These are phyloP conservation scores for Aspergillus carbonarius DNA, from an alignment of 2,329 filamentous ascomycete genomes.

Conservation along the genomic window DNA sequence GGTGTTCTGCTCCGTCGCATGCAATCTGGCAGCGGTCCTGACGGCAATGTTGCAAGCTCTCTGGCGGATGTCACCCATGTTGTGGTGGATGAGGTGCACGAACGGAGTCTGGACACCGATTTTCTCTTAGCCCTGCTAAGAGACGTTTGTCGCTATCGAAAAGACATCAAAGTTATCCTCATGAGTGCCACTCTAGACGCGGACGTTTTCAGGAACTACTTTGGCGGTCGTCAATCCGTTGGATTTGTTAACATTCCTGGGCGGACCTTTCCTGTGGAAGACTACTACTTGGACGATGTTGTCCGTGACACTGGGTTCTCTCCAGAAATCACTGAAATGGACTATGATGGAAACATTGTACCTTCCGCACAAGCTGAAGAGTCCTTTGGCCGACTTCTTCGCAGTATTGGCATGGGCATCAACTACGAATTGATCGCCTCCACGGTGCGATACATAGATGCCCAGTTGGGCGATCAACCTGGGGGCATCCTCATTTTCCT, in stretches of 20 bases:
- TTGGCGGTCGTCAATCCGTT: constrained; percentile 68
- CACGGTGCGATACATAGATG: constrained; percentile 78
- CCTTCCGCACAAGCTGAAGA: constrained; percentile 47
- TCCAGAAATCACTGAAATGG: constrained; percentile 33
- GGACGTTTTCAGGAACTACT: constrained; percentile 79
- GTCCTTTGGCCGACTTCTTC: constrained; percentile 66
- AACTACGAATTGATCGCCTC: constrained; percentile 86
- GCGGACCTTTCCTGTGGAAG: constrained; percentile 83
- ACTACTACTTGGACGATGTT: constrained; percentile 87
- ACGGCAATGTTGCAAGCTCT: constrained; percentile 76
- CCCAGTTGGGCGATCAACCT: constrained; percentile 67
- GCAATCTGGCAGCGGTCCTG: constrained; percentile 81
- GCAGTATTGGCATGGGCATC: constrained; percentile 75
- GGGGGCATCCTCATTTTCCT: constrained; percentile 96
- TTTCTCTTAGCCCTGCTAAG: constrained; percentile 85
- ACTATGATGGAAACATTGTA: constrained; percentile 35
- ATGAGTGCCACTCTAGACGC: constrained; percentile 98
- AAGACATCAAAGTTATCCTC: constrained; percentile 82
- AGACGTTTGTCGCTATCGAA: constrained; percentile 71
- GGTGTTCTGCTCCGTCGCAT: constrained; percentile 86
- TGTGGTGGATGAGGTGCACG: constrained; percentile 95
- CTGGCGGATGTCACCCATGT: constrained; percentile 90
- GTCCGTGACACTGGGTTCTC: constrained; percentile 75
- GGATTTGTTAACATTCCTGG: constrained; percentile 84
- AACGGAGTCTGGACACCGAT: constrained; percentile 90